Base-by-base conservation (phyloP, 352 stramenopile genomes). In the Phytophthora ramorum region DNA sequence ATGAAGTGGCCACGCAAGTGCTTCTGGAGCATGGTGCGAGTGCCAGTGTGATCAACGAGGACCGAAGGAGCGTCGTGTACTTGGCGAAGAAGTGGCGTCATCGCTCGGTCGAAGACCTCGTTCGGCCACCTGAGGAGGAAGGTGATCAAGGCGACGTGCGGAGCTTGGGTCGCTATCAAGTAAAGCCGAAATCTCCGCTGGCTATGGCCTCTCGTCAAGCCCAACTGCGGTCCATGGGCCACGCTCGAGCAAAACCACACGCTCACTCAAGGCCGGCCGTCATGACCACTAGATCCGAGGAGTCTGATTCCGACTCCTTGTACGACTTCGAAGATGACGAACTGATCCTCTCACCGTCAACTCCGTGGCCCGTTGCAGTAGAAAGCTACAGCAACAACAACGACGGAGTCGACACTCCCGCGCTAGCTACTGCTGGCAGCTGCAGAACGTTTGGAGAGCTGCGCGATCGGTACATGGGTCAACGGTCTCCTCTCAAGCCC, bases 81-180 rank as follows among this genome's bases (percentile, higher is more conserved):
- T 53, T 93, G 12, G 81, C 83, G 19, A 88, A 90, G 66, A 91
- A 93, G 59, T 93, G 85, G 85, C 69, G 79, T 7, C 78, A 89
- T 66, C 71, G 75, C n/a, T 62, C 51, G 0, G 80, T 90, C 0
- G 80, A 90, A 57, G 79, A 84, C 35, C 61, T 90, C 1, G 73
- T 90, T 6, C 83, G 77, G 38, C 78, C 75, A 17, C 76, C 75
- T 3, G 79, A 89, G 7, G 69, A 86, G 6, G 43, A 56, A 49
- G 57, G 32, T 2, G 62, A 61, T 22, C 54, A 55, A 20, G 19
- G 26, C 17, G 40, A 63, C 4, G 43, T 48, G 3, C 55, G 53
- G 10, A 61, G 48, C 41, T 48, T 28, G n/a, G 28, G 59, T 3
- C 26, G 44, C 0, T 38, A 43, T 19, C 40, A 46, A 13, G 40